Conservation (phyloP, 495 filamentous ascomycete species). For the Penicillium maclennaniae region DNA sequence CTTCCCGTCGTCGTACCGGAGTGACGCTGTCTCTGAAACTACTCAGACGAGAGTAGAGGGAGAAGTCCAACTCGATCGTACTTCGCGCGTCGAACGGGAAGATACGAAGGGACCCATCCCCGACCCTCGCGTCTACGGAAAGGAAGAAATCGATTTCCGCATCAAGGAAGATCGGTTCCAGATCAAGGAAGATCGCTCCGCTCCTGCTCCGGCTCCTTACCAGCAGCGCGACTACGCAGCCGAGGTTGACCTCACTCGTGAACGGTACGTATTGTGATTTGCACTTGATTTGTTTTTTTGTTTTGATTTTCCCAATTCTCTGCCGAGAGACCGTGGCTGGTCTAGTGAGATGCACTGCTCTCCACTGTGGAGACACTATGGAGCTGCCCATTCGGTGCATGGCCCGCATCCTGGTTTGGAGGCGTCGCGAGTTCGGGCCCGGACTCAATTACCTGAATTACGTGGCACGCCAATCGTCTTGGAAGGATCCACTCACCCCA, state of each 20-base stretch:
- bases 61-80: slow-evolving; percentile 76
- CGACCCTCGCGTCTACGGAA: slow-evolving; percentile 62
- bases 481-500: slow-evolving; percentile 22
- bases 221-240: slow-evolving; percentile 25
- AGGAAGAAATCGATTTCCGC: slow-evolving; percentile 77
- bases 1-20: slow-evolving; percentile 98
- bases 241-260: slow-evolving; percentile 53
- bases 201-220: background rate
- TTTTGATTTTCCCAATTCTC: slow-evolving; percentile 13
- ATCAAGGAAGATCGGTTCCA: slow-evolving; percentile 50
- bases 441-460: slow-evolving; percentile 41
- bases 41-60: slow-evolving; percentile 81
- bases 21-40: slow-evolving; percentile 78
- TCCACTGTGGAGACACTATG: background rate
- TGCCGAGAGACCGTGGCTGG: background rate
- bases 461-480: slow-evolving; percentile 32
- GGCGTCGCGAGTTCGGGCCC: slow-evolving; percentile 28
- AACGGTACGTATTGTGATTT: slow-evolving; percentile 49
- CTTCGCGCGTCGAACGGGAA: slow-evolving; percentile 88
- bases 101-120: slow-evolving; percentile 71
- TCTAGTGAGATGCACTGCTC: background rate
- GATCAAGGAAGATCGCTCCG: background rate
- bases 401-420: background rate
- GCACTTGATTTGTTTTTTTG: slow-evolving; percentile 5
- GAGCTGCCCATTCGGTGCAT: background rate